These are phyloP conservation scores for Lachnellula cervina DNA, from an alignment of 2,329 filamentous ascomycete genomes.

Conservation along the genomic window DNA sequence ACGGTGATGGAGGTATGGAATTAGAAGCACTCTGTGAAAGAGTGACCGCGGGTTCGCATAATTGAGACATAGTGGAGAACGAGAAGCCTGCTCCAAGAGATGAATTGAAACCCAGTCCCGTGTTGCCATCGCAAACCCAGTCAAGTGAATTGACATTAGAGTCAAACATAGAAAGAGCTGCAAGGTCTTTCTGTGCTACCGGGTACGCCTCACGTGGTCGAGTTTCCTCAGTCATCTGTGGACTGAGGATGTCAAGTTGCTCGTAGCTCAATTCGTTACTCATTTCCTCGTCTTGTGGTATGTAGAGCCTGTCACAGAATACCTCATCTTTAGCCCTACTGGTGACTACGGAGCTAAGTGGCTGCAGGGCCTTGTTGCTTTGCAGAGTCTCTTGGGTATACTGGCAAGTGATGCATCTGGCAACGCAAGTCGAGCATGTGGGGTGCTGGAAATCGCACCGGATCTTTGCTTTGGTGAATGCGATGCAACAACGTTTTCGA, in stretches of 20 bases:
- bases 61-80: not conserved
- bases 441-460: constrained; percentile 1
- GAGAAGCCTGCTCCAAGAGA: too few relatives aligned
- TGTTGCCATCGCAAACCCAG: too few relatives aligned
- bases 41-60: not conserved
- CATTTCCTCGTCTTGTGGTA: not conserved
- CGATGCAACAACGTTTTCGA: not conserved
- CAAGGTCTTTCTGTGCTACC: too few relatives aligned
- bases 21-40: not conserved
- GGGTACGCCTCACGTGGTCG: too few relatives aligned
- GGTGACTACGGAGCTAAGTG: not conserved
- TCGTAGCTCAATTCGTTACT: too few relatives aligned
- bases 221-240: too few relatives aligned
- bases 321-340: not conserved
- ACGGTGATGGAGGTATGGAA: not conserved
- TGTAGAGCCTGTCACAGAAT: not conserved
- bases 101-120: too few relatives aligned
- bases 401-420: not conserved
- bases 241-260: too few relatives aligned
- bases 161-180: too few relatives aligned
- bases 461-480: not conserved
- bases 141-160: too few relatives aligned
- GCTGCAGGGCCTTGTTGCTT: not conserved
- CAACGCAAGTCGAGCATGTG: not conserved
- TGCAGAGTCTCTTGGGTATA: not conserved